phyloP scores from a whole-genome alignment of 441 rosid species.

The Biscutella laevigata region DNA sequence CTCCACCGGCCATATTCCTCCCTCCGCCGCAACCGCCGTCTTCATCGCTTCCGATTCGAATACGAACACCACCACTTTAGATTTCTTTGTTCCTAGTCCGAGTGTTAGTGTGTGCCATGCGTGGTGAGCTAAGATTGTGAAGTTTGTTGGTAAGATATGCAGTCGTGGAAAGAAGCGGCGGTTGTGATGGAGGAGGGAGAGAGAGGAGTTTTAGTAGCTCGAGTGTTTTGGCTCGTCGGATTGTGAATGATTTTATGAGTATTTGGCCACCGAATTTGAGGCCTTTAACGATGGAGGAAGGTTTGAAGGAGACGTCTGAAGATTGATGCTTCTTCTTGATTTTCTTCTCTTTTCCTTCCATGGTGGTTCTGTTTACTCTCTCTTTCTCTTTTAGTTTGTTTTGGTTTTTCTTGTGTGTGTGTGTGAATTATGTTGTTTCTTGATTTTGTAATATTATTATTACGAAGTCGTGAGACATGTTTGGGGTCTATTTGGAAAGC shows the following conservation, averaged over 20 bases:
- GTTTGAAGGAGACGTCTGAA: slow-evolving; percentile 67
- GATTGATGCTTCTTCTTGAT: slow-evolving; percentile 26
- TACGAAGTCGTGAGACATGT: slow-evolving; percentile 7
- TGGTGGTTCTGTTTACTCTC: slow-evolving; percentile 12
- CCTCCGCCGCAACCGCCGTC: slow-evolving; percentile 26
- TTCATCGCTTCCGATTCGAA: slow-evolving; percentile 72
- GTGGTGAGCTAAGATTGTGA: slow-evolving; percentile 86
- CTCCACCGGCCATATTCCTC: slow-evolving; percentile 65
- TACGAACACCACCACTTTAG: slow-evolving; percentile 64
- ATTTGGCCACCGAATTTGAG: slow-evolving; percentile 81
- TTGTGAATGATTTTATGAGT: slow-evolving; percentile 88
- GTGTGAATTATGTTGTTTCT: slow-evolving; percentile 14
- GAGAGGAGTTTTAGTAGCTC: slow-evolving; percentile 79
- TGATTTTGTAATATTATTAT: slow-evolving; percentile 14
- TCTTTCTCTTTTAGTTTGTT: not conserved
- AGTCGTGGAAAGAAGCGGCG: slow-evolving; percentile 63
- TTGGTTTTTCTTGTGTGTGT: not conserved
- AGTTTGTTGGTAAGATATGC: slow-evolving; percentile 83
- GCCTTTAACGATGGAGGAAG: slow-evolving; percentile 69
- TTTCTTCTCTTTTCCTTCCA: slow-evolving; percentile 25
- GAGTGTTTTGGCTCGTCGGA: slow-evolving; percentile 62
- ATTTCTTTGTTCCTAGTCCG: slow-evolving; percentile 79
- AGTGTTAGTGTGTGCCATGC: slow-evolving; percentile 94
- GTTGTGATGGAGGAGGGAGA: slow-evolving; percentile 34
- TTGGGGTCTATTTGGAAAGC: slow-evolving; percentile 17